Percentiles rank a stretch among this genome's conserved stretches.
These are phyloP conservation scores for Xylariaceae sp. DNA, from an alignment of 2,329 filamentous ascomycete genomes.

Conservation along the genomic window DNA sequence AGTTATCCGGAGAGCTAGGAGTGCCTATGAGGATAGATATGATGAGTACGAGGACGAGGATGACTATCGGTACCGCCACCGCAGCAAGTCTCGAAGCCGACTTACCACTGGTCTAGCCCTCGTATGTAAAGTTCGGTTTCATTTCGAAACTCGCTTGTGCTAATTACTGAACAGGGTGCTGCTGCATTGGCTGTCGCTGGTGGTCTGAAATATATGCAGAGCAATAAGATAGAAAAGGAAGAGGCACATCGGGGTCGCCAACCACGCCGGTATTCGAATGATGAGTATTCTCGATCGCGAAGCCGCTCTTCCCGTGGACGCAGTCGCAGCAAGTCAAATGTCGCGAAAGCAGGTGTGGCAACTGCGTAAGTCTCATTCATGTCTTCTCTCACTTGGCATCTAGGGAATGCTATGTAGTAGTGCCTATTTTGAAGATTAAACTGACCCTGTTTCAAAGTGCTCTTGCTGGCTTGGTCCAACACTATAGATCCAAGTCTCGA, in stretches of 20 bases:
- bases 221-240: constrained; percentile 59
- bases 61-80: constrained; percentile 38
- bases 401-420: background rate
- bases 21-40: constrained; percentile 56
- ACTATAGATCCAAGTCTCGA: constrained; percentile 52
- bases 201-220: constrained; percentile 63
- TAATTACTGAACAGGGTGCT: constrained; percentile 36
- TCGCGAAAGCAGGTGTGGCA: constrained; percentile 57
- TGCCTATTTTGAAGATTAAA: background rate
- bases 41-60: constrained; percentile 34
- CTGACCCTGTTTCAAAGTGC: constrained; percentile 37
- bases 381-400: background rate
- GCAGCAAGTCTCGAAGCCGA: constrained; percentile 39
- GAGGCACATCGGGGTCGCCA: constrained; percentile 56
- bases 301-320: constrained; percentile 44
- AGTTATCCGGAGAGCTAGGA: constrained; percentile 57
- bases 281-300: constrained; percentile 45
- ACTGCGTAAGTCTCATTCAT: constrained; percentile 39
- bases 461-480: constrained; percentile 56
- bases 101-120: constrained; percentile 62
- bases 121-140: constrained; percentile 36
- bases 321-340: constrained; percentile 37
- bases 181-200: constrained; percentile 63
- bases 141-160: background rate
- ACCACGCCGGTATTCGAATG: constrained; percentile 44